phyloP scores from a whole-genome alignment of 2,329 filamentous ascomycete species.

The Dothistroma pini region DNA sequence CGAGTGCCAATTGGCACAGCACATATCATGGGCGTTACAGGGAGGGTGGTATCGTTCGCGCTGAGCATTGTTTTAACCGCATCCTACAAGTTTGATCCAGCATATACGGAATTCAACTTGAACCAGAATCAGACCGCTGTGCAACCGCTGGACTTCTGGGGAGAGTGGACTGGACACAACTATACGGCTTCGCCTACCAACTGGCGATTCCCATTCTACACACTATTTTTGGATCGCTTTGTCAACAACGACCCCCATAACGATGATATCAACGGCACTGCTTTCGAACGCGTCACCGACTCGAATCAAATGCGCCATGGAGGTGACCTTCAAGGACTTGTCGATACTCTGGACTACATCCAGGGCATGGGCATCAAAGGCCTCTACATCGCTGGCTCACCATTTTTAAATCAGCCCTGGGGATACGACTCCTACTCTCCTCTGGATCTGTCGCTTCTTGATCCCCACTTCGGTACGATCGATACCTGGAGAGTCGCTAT shows the following conservation, averaged over 20 bases:
- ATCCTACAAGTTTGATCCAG: constrained; percentile 42
- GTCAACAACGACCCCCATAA: constrained; percentile 63
- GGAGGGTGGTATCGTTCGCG: not conserved
- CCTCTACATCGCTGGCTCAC: constrained; percentile 58
- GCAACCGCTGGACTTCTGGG: constrained; percentile 55
- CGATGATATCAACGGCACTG: constrained; percentile 58
- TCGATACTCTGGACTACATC: constrained; percentile 61
- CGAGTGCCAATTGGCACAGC: not conserved
- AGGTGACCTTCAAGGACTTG: constrained; percentile 56
- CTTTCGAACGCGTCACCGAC: constrained; percentile 58
- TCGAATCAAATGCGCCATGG: constrained; percentile 60
- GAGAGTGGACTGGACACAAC: constrained; percentile 50
- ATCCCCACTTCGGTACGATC: constrained; percentile 58
- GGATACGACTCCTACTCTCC: constrained; percentile 56
- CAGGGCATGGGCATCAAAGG: constrained; percentile 64
- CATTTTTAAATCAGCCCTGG: constrained; percentile 63
- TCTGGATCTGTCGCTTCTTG: constrained; percentile 57
- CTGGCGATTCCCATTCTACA: constrained; percentile 63
- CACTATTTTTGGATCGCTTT: constrained; percentile 60
- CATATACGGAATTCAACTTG: constrained; percentile 53
- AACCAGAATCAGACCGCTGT: constrained; percentile 55
- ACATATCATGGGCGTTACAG: not conserved
- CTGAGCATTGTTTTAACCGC: not conserved
- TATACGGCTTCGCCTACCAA: constrained; percentile 55
- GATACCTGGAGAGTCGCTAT: constrained; percentile 55